Percentiles rank a stretch among this genome's conserved stretches.
Conservation (phyloP, 345 rosid species). For the Heritiera littoralis region DNA sequence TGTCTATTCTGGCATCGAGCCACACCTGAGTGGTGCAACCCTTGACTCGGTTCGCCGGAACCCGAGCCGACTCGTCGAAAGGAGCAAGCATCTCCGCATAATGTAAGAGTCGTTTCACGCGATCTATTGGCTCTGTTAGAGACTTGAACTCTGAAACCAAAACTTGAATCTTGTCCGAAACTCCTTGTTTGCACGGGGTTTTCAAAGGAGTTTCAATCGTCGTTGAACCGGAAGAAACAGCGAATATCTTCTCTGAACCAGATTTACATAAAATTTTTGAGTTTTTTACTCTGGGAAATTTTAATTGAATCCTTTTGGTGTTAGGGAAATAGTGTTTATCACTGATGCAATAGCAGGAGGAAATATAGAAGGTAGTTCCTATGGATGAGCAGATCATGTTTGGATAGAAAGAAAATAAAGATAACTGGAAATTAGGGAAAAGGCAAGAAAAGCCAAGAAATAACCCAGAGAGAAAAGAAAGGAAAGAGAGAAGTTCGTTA, state of each 20-base stretch:
- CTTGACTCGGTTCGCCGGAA: constrained; percentile 54
- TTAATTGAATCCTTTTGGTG: background rate
- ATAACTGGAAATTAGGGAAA: background rate
- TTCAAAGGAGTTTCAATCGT: constrained; percentile 23
- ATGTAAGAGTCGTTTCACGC: constrained; percentile 75
- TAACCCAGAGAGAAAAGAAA: background rate
- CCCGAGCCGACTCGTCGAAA: constrained; percentile 65
- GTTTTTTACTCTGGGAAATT: background rate
- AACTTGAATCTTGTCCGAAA: constrained; percentile 42
- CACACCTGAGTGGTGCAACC: constrained; percentile 95
- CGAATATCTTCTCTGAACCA: background rate
- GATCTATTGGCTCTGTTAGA: constrained; percentile 66
- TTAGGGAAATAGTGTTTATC: background rate
- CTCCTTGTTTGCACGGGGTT: constrained; percentile 12
- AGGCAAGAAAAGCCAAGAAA: background rate
- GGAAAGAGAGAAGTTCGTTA: background rate
- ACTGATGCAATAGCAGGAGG: background rate
- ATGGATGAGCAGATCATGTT: constrained; percentile 39
- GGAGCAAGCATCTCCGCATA: constrained; percentile 65
- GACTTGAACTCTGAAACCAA: constrained; percentile 62
- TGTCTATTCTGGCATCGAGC: constrained; percentile 60
- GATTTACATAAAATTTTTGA: constrained; percentile 10
- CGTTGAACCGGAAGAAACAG: constrained; percentile 23
- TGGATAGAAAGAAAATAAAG: constrained; percentile 12
- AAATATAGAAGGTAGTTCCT: background rate